These are phyloP conservation scores for Tetradesmus lagerheimii DNA, from an alignment of 139 green algal genomes.

Conservation along the genomic window DNA sequence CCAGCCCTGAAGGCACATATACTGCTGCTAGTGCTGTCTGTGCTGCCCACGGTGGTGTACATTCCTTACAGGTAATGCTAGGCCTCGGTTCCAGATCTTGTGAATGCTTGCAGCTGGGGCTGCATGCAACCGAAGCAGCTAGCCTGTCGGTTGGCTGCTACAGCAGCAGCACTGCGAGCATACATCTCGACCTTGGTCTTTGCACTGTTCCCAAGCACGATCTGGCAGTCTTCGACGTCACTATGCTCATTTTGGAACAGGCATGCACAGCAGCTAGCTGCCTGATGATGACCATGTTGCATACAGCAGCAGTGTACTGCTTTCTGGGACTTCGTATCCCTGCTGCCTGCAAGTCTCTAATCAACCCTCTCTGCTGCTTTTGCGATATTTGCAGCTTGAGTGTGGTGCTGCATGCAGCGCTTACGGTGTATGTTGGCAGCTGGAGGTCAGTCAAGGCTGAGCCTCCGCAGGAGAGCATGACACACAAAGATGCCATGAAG, in stretches of 20 bases:
- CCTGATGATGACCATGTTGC: neutral
- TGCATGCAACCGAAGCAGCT: neutral
- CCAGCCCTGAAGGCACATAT: conserved; percentile 59
- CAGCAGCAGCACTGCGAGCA: conserved; percentile 5
- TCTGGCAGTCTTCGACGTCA: neutral
- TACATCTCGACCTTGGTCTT: neutral
- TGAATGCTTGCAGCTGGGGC: neutral
- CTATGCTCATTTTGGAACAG: neutral
- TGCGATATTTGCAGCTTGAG: conserved; percentile 68
- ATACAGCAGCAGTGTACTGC: neutral
- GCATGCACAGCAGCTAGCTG: neutral
- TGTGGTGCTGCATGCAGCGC: conserved; percentile 85
- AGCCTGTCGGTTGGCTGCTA: neutral
- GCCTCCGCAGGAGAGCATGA: conserved; percentile 87
- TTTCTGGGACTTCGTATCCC: neutral
- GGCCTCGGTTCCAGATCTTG: neutral
- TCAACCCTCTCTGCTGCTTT: neutral
- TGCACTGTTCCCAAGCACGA: neutral
- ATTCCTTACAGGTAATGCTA: conserved; percentile 63
- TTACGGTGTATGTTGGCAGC: conserved; percentile 89
- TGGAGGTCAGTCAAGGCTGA: conserved; percentile 85
- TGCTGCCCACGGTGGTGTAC: conserved; percentile 62
- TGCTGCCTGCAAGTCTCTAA: neutral
- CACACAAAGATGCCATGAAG: conserved; percentile 91
- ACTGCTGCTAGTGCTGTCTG: conserved; percentile 46